Evolutionary conservation across 2,329 filamentous ascomycete genomes (phyloP).

Genomic region (Paraphaeosphaeria minitans): DNA sequence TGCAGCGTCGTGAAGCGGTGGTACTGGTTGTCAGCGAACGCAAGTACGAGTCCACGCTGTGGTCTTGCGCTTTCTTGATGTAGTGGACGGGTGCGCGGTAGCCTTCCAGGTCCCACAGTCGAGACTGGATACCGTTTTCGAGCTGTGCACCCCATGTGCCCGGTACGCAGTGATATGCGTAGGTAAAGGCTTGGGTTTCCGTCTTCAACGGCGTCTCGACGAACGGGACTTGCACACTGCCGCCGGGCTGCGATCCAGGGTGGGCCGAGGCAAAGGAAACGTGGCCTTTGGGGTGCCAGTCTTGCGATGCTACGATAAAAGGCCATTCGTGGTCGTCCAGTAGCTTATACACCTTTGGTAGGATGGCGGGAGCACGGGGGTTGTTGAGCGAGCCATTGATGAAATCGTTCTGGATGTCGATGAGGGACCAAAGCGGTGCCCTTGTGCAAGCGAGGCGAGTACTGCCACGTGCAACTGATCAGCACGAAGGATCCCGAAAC

Average conservation of each 20-base stretch:
- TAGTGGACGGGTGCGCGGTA: constrained; percentile 28
- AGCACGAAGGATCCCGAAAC: neutral
- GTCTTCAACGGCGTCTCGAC: constrained; percentile 24
- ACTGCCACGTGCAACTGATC: constrained; percentile 8
- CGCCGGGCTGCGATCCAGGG: constrained; percentile 14
- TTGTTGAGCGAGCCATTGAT: constrained; percentile 28
- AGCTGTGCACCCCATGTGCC: constrained; percentile 27
- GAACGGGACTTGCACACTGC: constrained; percentile 24
- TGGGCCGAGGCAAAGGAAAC: constrained; percentile 29
- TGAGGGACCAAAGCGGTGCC: constrained; percentile 26
- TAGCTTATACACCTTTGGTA: constrained; percentile 28
- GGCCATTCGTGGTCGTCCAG: constrained; percentile 32
- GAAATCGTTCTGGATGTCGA: constrained; percentile 36
- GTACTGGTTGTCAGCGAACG: constrained; percentile 33
- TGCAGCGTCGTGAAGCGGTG: constrained; percentile 29
- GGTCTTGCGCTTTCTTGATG: constrained; percentile 32
- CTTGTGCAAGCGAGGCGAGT: constrained; percentile 26
- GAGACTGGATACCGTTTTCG: constrained; percentile 25
- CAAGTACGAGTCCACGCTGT: constrained; percentile 29
- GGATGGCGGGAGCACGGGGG: constrained; percentile 22
- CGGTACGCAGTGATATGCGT: constrained; percentile 27
- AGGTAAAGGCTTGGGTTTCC: constrained; percentile 24
- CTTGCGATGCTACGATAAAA: constrained; percentile 31
- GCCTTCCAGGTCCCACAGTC: constrained; percentile 26
- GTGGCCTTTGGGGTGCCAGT: constrained; percentile 28